Conservation (phyloP, 1,139 yeast genomes). For the Sugiyamaella neomexicana region DNA sequence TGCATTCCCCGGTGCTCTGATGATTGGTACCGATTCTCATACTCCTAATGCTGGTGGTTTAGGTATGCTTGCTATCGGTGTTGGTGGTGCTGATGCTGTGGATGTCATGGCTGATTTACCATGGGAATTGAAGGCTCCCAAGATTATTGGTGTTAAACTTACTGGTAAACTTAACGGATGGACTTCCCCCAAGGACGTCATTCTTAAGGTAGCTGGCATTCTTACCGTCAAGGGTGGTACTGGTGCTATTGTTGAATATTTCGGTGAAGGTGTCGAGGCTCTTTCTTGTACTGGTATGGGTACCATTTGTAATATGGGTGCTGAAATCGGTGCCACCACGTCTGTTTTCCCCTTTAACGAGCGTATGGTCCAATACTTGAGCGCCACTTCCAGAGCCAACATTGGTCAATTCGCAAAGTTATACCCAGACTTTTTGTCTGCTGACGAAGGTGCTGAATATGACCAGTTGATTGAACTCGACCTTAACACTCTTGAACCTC, state of each 20-base stretch:
- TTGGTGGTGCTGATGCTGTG: constrained; percentile 99
- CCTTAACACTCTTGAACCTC: constrained; percentile 94
- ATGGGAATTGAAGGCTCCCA: constrained; percentile 99
- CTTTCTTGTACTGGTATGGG: constrained; percentile 99
- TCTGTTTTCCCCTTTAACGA: constrained; percentile 96
- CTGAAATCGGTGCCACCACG: constrained; percentile 99
- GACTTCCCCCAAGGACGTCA: constrained; percentile 98
- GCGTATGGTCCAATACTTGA: constrained; percentile 85
- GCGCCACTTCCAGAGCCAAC: constrained; percentile 81
- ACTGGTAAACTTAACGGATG: constrained; percentile 96
- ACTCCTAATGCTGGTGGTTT: constrained; percentile 99
- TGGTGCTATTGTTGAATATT: constrained; percentile 95
- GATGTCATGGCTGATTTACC: constrained; percentile 94
- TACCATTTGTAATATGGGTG: constrained; percentile 99
- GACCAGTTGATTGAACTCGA: constrained; percentile 95
- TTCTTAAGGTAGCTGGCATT: constrained; percentile 92
- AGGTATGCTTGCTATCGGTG: constrained; percentile 98
- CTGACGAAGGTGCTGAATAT: constrained; percentile 94
- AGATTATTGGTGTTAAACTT: constrained; percentile 93
- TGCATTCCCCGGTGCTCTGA: constrained; percentile 86
- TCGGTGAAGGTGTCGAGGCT: constrained; percentile 94
- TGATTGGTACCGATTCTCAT: constrained; percentile 98
- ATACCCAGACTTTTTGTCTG: constrained; percentile 66
- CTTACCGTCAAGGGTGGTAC: constrained; percentile 99
- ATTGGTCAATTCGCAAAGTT: constrained; percentile 76